A percentile compares a stretch with the other conserved stretches of the same genome.
These are phyloP conservation scores for Pulveroboletus sp. DNA, from an alignment of 768 basidiomycete genomes.

Conservation along the genomic window DNA sequence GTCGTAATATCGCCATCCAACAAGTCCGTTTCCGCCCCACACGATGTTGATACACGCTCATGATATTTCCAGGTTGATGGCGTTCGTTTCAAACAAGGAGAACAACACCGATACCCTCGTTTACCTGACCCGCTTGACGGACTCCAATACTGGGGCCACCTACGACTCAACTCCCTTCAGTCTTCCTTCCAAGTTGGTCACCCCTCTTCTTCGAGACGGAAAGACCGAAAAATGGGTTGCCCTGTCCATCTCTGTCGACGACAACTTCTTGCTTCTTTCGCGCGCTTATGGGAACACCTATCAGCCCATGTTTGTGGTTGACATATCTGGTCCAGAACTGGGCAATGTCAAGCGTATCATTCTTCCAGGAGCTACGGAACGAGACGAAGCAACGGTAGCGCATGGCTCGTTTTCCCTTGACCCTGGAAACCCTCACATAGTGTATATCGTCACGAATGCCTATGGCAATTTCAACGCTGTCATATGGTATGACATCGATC, in stretches of 20 bases:
- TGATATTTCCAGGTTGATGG: slow-evolving; percentile 29
- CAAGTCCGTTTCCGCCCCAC: slow-evolving; percentile 24
- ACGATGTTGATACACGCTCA: slow-evolving; percentile 1
- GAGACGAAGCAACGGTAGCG: slow-evolving; percentile 23
- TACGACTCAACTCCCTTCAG: slow-evolving; percentile 27
- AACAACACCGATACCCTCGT: slow-evolving; percentile 37
- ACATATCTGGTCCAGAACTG: slow-evolving; percentile 28
- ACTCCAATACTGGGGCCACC: slow-evolving; percentile 32
- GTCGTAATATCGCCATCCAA: slow-evolving; percentile 34
- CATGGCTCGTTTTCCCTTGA: slow-evolving; percentile 31
- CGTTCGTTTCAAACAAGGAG: slow-evolving; percentile 41
- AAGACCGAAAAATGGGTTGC: slow-evolving; percentile 33
- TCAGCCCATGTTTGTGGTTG: slow-evolving; percentile 31
- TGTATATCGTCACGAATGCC: slow-evolving; percentile 35
- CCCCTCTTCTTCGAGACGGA: slow-evolving; percentile 29
- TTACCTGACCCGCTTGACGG: slow-evolving; percentile 31
- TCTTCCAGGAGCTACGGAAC: slow-evolving; percentile 35
- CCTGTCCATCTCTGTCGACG: slow-evolving; percentile 36
- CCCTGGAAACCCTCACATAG: slow-evolving; percentile 24
- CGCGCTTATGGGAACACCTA: slow-evolving; percentile 29
- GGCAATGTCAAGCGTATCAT: slow-evolving; percentile 27
- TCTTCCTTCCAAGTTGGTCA: slow-evolving; percentile 34
- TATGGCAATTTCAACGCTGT: slow-evolving; percentile 39
- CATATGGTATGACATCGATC: slow-evolving; percentile 32
- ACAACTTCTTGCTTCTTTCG: slow-evolving; percentile 34